A percentile compares a stretch with the other conserved stretches of the same genome.
Evolutionary conservation across 176 grass and related monocot species (phyloP).

Genomic region (Oryza nivara): DNA sequence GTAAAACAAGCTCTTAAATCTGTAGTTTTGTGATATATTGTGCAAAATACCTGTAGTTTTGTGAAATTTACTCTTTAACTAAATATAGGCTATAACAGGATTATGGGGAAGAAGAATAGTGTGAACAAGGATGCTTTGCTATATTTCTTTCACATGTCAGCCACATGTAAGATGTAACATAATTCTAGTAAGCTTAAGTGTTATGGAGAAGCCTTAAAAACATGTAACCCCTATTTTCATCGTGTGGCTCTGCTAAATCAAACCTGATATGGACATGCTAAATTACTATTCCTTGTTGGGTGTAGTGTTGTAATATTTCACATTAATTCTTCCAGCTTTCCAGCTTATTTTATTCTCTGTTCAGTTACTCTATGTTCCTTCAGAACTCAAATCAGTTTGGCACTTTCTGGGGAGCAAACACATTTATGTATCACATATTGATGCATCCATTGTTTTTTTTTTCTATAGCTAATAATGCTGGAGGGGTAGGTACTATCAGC

Average conservation of each 20-base stretch:
- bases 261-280: not conserved
- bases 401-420: not conserved
- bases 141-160: slow-evolving; percentile 9
- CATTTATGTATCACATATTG: not conserved
- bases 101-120: not conserved
- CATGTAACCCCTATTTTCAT: not conserved
- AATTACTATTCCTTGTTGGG: not conserved
- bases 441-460: not conserved
- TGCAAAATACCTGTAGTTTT: too few relatives aligned
- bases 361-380: not conserved
- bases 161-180: slow-evolving; percentile 14
- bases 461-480: slow-evolving; percentile 58
- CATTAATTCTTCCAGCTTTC: slow-evolving; percentile 9
- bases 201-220: not conserved
- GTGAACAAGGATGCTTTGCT: slow-evolving; percentile 10
- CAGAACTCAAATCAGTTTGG: slow-evolving; percentile 6
- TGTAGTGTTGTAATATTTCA: not conserved
- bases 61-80: not conserved
- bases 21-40: too few relatives aligned
- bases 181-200: not conserved
- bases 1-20: too few relatives aligned
- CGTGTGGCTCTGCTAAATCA: not conserved
- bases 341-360: not conserved
- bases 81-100: not conserved
- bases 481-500: slow-evolving; percentile 52